Evolutionary conservation across 75 land plant species (phyloP).

Genomic region (Pinus albicaulis): DNA sequence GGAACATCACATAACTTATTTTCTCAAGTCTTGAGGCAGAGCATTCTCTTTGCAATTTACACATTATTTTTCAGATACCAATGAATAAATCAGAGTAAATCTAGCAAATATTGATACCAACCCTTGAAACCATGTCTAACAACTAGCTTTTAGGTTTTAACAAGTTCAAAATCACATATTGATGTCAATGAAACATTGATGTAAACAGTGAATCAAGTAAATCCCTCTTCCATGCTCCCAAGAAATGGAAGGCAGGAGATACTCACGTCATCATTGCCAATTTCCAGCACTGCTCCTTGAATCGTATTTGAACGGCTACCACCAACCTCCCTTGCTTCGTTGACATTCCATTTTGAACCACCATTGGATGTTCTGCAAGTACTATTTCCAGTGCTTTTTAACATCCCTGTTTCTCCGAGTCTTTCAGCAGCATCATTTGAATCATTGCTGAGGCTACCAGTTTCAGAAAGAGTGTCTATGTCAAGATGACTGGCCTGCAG

Average conservation of each 20-base stretch:
- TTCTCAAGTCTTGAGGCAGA: not conserved
- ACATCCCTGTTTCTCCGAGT: constrained; percentile 19
- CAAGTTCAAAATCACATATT: not conserved
- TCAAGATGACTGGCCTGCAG: constrained; percentile 45
- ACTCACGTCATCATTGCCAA: constrained; percentile 49
- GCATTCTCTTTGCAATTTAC: not conserved
- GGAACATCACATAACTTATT: not conserved
- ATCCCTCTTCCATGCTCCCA: not conserved
- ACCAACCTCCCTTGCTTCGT: constrained; percentile 35
- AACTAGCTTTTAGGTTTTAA: not conserved
- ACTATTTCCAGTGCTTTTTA: constrained; percentile 39
- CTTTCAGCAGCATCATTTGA: constrained; percentile 45
- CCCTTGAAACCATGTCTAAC: not conserved
- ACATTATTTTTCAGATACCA: not conserved
- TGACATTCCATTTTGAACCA: constrained; percentile 34
- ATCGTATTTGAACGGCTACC: constrained; percentile 29
- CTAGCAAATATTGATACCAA: not conserved
- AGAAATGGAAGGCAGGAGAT: not conserved
- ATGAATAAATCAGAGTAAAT: not conserved
- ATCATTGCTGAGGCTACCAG: constrained; percentile 65
- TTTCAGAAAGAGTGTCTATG: constrained; percentile 60
- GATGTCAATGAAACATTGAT: too few relatives aligned
- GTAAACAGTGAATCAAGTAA: not conserved
- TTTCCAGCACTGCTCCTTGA: constrained; percentile 22
- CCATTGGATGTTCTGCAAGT: constrained; percentile 35